Base-by-base conservation (phyloP, 2,329 filamentous ascomycete species). In the Xylariaceae sp. region DNA sequence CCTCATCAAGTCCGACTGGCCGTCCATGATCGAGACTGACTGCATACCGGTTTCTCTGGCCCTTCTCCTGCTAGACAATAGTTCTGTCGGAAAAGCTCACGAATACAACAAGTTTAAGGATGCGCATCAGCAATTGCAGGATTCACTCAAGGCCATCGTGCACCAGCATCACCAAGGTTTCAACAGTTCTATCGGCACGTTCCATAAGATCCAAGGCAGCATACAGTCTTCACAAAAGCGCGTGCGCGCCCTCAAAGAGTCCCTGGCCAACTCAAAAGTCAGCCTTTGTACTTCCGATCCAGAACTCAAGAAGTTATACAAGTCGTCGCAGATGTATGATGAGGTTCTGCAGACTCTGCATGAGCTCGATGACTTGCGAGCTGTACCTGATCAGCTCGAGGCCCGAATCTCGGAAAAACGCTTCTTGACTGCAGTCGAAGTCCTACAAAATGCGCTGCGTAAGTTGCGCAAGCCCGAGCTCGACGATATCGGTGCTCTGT, bases 141-240 rank as follows among this genome's bases (percentile, higher is more conserved):
- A 88, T 68, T 92, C 93, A 8, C 80, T 99, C 59, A 97, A 96
- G 74, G 86, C 87, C 39, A 96, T 99, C 68, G 94, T 99, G 30
- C 96, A 99, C 74, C 93, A 99, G 76, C 93, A 99, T 72, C 93
- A 99, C 71, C 94, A 99, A 74, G 95, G 94, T 51, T 99, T 99
- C 82, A 99, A 97, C 76, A 96, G 91, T 74, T 97, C 93, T 54
- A 97, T 99, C 64, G 94, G 93, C 74, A 97, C 93, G 17, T 99
- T 97, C 72, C 95, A 99, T 79, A 97, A 96, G 75, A 99, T 99
- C 62, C 94, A 99, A 74, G 86, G 87, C 55, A 96, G 91, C 75
- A 94, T 99, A 65, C 89, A 93, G 69, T 81, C 85, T 54, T 96
- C 92, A 13, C 94, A 99, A 74, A 87, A 87, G 69, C 86, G 91